Evolutionary conservation across 1,139 yeast species (phyloP), one percentile per base, ranked within the genome.

Genomic region (Hansenula sp.): DNA sequence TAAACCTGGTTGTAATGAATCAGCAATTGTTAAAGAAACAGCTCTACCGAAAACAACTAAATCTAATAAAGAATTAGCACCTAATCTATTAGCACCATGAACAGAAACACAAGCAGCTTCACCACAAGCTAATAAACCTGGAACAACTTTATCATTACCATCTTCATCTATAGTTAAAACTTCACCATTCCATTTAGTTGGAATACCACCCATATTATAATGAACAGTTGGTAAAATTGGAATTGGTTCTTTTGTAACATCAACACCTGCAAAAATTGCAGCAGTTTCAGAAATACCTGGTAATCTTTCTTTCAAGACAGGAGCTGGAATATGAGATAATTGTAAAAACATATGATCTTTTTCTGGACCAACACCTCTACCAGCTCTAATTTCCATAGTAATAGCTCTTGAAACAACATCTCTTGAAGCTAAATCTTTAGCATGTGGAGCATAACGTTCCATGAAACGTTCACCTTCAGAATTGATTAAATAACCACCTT

Each of bases 231-330:
- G 98, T 61, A 92, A 71, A 57, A 92, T 92, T 59, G 98, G 98
- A 64, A 94, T 94, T 61, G 98, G 98, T 73, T 92, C 97, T 76
- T 92, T 92, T 52, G 98, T 92, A 52, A 92, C 97, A 68, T 92
- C 98, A 55, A 92, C 98, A 74, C 98, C 98, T 40, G 98, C 97
- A 61, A 92, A 92, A 68, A 92, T 92, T 54, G 90, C 87, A 34
- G 97, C 98, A 47, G 98, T 92, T 74, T 92, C 97, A 51, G 97
- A 89, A 59, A 92, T 92, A 83, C 98, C 98, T 56, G 98, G 98
- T 61, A 92, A 77, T 75, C 98, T 86, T 74, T 89, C 97, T 65
- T 87, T 80, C 62, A 92, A 77, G 37, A 92, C 96, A 42, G 84
- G 70, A 37, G 96, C 85, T 41, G 98, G 98, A 63, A 92, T 75